Percentiles rank a stretch among this genome's conserved stretches.
Evolutionary conservation across 2,329 filamentous ascomycete genomes (phyloP).

Genomic region (Fusarium concolor): DNA sequence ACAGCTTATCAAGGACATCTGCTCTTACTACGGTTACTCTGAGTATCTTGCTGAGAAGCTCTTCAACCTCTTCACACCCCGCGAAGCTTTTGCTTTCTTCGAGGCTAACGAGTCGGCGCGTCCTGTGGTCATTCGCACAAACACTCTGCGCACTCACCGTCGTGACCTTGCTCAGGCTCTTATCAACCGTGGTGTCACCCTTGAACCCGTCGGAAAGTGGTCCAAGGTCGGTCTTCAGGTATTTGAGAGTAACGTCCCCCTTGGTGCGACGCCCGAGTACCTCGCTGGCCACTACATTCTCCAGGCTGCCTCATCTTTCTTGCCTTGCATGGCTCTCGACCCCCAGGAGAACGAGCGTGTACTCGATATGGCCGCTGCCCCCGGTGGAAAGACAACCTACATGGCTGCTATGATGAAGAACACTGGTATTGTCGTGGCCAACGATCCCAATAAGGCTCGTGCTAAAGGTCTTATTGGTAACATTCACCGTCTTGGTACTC

Average conservation of each 20-base stretch:
- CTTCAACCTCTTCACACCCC: conserved; percentile 89
- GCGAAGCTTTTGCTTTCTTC: conserved; percentile 97
- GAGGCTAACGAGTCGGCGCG: conserved; percentile 97
- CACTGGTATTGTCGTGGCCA: conserved; percentile 93
- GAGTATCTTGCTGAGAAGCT: conserved; percentile 96
- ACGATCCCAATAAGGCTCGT: conserved; percentile 94
- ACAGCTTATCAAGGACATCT: conserved; percentile 90
- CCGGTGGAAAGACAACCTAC: conserved; percentile 96
- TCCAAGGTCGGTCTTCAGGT: conserved; percentile 97
- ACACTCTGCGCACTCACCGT: conserved; percentile 84
- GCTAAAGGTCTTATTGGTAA: conserved; percentile 98
- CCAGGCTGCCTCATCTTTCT: conserved; percentile 94
- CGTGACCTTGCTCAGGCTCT: conserved; percentile 89
- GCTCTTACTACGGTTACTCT: conserved; percentile 96
- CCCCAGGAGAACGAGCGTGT: conserved; percentile 93
- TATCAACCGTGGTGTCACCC: conserved; percentile 94
- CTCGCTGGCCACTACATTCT: conserved; percentile 97
- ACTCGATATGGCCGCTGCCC: conserved; percentile 94
- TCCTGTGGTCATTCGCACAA: conserved; percentile 95
- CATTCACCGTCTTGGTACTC: conserved; percentile 92
- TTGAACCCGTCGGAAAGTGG: conserved; percentile 98
- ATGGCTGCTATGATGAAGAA: conserved; percentile 97
- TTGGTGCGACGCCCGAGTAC: conserved; percentile 97
- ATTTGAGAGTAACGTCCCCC: conserved; percentile 86
- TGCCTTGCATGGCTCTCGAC: conserved; percentile 96